Conservation (phyloP, 495 filamentous ascomycete genomes). For the Parathielavia hyrcaniae region DNA sequence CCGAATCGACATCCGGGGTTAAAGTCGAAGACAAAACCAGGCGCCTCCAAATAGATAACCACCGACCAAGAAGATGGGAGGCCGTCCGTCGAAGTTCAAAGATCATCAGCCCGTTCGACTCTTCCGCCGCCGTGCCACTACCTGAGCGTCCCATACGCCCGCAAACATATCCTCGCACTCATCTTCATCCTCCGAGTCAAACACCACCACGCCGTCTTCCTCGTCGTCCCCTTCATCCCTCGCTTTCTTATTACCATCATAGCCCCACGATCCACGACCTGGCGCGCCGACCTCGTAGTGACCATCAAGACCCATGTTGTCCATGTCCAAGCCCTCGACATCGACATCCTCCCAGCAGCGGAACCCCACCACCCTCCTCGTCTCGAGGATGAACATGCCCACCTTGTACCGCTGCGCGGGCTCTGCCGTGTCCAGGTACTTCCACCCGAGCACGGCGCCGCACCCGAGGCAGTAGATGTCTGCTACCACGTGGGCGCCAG, state of each 20-base stretch:
- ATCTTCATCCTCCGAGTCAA: conserved; percentile 88
- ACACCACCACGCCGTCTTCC: conserved; percentile 50
- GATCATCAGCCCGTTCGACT: conserved; percentile 37
- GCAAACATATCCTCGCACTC: conserved; percentile 92
- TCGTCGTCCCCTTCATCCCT: conserved; percentile 17
- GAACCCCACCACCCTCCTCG: conserved; percentile 58
- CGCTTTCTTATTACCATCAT: not conserved
- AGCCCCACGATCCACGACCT: not conserved
- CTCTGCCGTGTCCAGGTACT: conserved; percentile 82
- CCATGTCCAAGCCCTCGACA: not conserved
- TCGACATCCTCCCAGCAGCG: conserved; percentile 61
- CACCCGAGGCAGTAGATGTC: conserved; percentile 52
- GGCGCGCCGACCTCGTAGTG: not conserved
- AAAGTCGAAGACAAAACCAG: too few species aligned
- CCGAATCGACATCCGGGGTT: too few species aligned
- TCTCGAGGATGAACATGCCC: conserved; percentile 94
- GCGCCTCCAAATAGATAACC: too few species aligned
- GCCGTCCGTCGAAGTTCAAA: not conserved
- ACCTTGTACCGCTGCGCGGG: conserved; percentile 83
- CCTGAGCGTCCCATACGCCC: conserved; percentile 71
- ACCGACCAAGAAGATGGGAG: too few species aligned
- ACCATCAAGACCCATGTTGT: not conserved
- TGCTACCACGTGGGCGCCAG: conserved; percentile 64
- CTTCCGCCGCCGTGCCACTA: conserved; percentile 59
- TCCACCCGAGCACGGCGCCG: conserved; percentile 75